phyloP scores from a whole-genome alignment of 164 flowering plant genomes.

The Paratinospora sagittata region DNA sequence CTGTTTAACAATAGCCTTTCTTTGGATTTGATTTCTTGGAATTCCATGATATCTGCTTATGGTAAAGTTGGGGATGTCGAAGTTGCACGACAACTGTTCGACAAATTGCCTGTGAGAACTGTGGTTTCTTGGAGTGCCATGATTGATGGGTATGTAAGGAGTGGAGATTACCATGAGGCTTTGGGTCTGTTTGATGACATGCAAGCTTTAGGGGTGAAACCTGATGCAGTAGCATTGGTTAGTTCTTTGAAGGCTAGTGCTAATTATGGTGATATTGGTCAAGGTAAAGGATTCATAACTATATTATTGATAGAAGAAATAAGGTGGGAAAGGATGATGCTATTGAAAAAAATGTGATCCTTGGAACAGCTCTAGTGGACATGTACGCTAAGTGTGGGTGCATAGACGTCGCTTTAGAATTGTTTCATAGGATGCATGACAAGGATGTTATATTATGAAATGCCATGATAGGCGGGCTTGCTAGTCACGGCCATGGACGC shows the following conservation, averaged over 20 bases:
- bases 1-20: constrained; percentile 7
- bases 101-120: constrained; percentile 14
- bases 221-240: constrained; percentile 11
- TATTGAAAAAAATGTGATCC: constrained; percentile 14
- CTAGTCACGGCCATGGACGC: constrained; percentile 15
- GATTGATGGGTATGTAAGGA: constrained; percentile 17
- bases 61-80: constrained; percentile 13
- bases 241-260: constrained; percentile 18
- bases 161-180: constrained; percentile 11
- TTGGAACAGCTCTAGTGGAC: constrained; percentile 17
- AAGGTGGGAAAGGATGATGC: constrained; percentile 3
- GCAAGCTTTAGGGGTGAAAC: constrained; percentile 10
- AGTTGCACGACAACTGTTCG: constrained; percentile 13
- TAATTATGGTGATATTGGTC: constrained; percentile 19
- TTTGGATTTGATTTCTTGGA: constrained; percentile 21
- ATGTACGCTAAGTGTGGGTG: constrained; percentile 24
- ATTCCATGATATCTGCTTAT: constrained; percentile 15
- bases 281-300: constrained; percentile 18
- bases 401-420: constrained; percentile 5
- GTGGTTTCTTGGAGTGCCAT: constrained; percentile 23
- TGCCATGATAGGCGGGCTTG: constrained; percentile 19
- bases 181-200: constrained; percentile 11
- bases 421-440: constrained; percentile 7
- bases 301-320: constrained; percentile 11
- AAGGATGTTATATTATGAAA: constrained; percentile 17